Base-by-base conservation (phyloP, 2,329 filamentous ascomycete species). In the Dactylellina drechsleri region DNA sequence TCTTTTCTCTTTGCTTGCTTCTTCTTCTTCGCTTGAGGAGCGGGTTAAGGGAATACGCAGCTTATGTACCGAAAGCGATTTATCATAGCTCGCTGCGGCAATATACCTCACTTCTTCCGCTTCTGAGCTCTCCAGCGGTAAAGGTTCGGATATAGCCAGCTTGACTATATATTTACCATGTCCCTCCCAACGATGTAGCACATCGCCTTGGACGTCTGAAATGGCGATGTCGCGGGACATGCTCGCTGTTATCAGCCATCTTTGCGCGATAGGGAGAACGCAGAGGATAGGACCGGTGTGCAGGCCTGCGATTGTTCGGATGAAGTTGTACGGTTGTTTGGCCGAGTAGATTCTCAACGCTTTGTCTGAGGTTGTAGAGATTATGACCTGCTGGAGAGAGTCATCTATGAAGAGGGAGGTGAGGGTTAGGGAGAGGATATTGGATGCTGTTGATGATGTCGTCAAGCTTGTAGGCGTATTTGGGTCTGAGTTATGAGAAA, bases 301-400 rank as follows among this genome's bases (percentile, higher is more conserved):
- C 0, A 79, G 70, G 13, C 64, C 49, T 26, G 50, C 49, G 53
- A 75, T 41, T 13, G 72, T 73, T 43, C 60, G 61, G 16, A 79
- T 36, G 56, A 77, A 73, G 15, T 43, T 16, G 53, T 77, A 50
- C 12, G 74, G 64, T 50, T 61, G 40, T 36, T 49, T 59, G n/a
- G 72, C 68, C 8, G 43, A 49, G 79, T 86, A 84, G 40, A 84
- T 80, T 79, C 86, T 84, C 0, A 86, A 81, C 41, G 82, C 82
- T 79, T 85, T 86, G 47, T 78, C 78, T 20, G 80, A 79, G 52
- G 82, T 79, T 1, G 83, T 77, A 20, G 76, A 61, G 36, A 79
- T 77, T 23, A 79, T 62, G 57, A 76, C 71, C 12, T 58, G 45
- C 26, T 71, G 59, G 1, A 47, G 45, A 5, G 26, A n/a, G 18